Evolutionary conservation across 1,139 yeast genomes (phyloP), one percentile per base, ranked within the genome.

Genomic region (Scheffersomyces segobiensis): DNA sequence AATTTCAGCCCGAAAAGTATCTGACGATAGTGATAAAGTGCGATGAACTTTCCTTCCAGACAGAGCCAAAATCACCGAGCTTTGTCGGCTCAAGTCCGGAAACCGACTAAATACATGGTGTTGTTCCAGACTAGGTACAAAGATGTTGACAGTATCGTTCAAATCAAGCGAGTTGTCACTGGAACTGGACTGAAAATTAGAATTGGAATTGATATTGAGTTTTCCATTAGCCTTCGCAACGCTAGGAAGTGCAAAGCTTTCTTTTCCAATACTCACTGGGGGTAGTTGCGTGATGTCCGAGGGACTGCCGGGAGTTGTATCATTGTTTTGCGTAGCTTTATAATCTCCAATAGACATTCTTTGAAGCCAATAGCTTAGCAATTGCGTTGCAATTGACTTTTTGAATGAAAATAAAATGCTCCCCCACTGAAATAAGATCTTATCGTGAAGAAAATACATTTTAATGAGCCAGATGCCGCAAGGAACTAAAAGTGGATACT

Each of bases 1-100:
- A 52, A 52, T 20, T 22, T 21, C 24, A 10, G 46, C 19, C 24
- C 50, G 18, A 32, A 48, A 48, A 24, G 24, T 48, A 24, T 48
- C 50, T 24, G 50, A 48, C 17, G 50, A 48, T n/a, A 48, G 17
- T 26, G 77, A 71, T 6, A 75, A 56, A 2, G 74, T 60, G 46
- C 82, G 69, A 53, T 72, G 78, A 2, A 79, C 81, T 56, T 79
- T 65, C 59, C 77, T 77, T 1, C 83, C 83, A 2, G 82, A 75
- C 7, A 64, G 63, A 10, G 83, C 79, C 42, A 79, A 59, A 39
- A 79, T 79, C 10, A 79, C 81, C n/a, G 81, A 77, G 52, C 74
- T 71, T 57, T 66, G 71, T 46, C 79, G 54, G 48, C 52, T 56
- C 24, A 62, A 56, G 47, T 54, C 50, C 22, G 42, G 42, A 32